Conservation (phyloP, 208 protist species). For the Trypanosoma caninum region DNA sequence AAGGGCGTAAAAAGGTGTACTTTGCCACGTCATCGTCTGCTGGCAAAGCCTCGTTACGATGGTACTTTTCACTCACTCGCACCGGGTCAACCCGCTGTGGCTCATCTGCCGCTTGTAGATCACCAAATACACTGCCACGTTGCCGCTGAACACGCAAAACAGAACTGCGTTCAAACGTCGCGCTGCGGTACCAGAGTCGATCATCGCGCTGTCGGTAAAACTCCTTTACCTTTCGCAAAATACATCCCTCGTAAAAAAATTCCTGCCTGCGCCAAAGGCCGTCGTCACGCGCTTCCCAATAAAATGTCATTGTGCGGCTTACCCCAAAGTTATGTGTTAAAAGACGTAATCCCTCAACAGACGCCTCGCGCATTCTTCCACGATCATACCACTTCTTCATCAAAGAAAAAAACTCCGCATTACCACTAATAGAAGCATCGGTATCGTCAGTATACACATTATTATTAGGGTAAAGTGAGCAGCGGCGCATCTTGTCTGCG, state of each 20-base stretch:
- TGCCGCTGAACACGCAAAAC: neutral
- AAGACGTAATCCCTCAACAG: constrained; percentile 64
- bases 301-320: constrained; percentile 82
- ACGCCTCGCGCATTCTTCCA: constrained; percentile 58
- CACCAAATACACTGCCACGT: neutral
- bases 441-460: neutral
- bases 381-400: constrained; percentile 77
- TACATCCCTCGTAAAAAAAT: constrained; percentile 59
- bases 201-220: constrained; percentile 79
- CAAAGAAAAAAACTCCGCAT: constrained; percentile 10
- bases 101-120: constrained; percentile 29
- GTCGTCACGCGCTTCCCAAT: constrained; percentile 78
- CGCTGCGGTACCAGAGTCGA: constrained; percentile 74
- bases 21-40: constrained; percentile 70
- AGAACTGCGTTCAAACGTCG: constrained; percentile 43
- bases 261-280: constrained; percentile 74
- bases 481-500: constrained; percentile 70
- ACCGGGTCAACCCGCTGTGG: constrained; percentile 65
- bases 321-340: constrained; percentile 64
- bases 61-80: constrained; percentile 85
- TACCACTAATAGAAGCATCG: neutral
- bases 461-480: constrained; percentile 36
- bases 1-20: constrained; percentile 54
- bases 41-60: constrained; percentile 39
- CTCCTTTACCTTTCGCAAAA: constrained; percentile 80